Evolutionary conservation across 2,329 filamentous ascomycete species (phyloP).

Genomic region (Sordariomycetes sp.): DNA sequence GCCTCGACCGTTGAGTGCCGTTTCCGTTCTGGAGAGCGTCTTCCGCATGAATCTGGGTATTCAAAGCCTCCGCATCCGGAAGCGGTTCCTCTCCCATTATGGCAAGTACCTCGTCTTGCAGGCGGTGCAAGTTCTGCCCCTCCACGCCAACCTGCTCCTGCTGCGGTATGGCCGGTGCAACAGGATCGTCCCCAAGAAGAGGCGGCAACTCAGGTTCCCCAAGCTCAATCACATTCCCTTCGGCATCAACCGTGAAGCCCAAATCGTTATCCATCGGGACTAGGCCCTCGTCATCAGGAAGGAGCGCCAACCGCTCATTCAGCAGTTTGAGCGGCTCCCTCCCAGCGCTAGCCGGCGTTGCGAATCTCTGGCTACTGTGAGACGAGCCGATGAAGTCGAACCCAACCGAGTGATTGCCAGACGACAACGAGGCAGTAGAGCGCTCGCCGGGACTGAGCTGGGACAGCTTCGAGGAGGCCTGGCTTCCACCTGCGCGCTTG

Average conservation of each 20-base stretch:
- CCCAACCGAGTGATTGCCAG: constrained; percentile 15
- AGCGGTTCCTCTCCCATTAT: constrained; percentile 22
- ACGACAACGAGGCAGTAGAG: constrained; percentile 15
- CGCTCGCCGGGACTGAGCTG: constrained; percentile 29
- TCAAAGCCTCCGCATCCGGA: constrained; percentile 22
- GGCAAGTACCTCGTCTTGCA: constrained; percentile 8
- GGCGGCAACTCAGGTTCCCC: constrained; percentile 29
- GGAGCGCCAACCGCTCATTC: constrained; percentile 13
- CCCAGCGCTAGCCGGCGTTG: constrained; percentile 6
- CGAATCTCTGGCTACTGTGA: constrained; percentile 5
- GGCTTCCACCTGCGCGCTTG: constrained; percentile 12
- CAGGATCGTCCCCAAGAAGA: constrained; percentile 12
- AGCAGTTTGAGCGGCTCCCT: background rate
- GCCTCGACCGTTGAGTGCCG: background rate
- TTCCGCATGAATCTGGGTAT: constrained; percentile 6
- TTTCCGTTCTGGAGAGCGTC: constrained; percentile 10
- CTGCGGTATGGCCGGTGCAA: constrained; percentile 4
- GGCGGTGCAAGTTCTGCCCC: background rate
- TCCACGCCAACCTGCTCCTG: background rate
- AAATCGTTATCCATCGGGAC: constrained; percentile 21
- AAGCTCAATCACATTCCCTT: constrained; percentile 33
- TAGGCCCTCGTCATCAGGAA: constrained; percentile 24
- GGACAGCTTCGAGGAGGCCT: constrained; percentile 23
- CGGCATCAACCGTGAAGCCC: constrained; percentile 34
- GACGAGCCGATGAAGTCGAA: constrained; percentile 9